Conservation (phyloP, 805 yeast genomes). For the Wickerhamomyces hampshirensis region DNA sequence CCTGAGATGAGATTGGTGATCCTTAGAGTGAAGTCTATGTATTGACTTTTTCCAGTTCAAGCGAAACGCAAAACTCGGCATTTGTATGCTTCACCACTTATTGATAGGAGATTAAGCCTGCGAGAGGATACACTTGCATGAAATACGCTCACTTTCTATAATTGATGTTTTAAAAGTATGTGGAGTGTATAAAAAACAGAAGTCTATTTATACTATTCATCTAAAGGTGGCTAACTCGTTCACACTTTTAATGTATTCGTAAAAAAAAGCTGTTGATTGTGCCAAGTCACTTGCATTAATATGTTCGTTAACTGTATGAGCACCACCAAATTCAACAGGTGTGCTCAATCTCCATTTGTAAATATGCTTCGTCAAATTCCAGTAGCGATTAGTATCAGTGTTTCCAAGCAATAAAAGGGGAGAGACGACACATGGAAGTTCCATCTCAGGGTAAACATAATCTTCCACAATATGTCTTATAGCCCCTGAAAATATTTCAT, state of each 20-base stretch:
- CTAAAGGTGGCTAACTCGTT: too few relatives aligned
- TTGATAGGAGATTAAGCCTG: too few relatives aligned
- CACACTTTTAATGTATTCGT: slow-evolving; percentile 41
- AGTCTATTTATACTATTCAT: too few relatives aligned
- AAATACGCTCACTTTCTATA: too few relatives aligned
- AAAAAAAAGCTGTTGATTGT: slow-evolving; percentile 45
- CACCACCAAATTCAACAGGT: slow-evolving; percentile 30
- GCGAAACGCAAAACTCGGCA: too few relatives aligned
- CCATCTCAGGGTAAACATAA: slow-evolving; percentile 17
- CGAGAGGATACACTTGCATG: too few relatives aligned
- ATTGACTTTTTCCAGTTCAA: too few relatives aligned
- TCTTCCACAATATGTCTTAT: slow-evolving; percentile 58
- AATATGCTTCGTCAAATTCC: slow-evolving; percentile 56
- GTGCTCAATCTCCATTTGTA: slow-evolving; percentile 53
- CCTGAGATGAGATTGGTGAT: too few relatives aligned
- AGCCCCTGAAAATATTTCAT: slow-evolving; percentile 57
- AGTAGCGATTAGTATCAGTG: slow-evolving; percentile 65
- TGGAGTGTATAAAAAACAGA: too few relatives aligned
- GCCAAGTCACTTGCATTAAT: slow-evolving; percentile 47
- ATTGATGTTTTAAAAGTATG: too few relatives aligned
- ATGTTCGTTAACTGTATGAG: slow-evolving; percentile 57
- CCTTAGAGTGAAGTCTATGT: too few relatives aligned
- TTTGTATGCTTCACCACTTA: too few relatives aligned
- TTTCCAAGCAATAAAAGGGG: slow-evolving; percentile 64
- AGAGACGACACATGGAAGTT: slow-evolving; percentile 29